phyloP scores from a whole-genome alignment of 805 yeast species.

The Candida glaebosa region DNA sequence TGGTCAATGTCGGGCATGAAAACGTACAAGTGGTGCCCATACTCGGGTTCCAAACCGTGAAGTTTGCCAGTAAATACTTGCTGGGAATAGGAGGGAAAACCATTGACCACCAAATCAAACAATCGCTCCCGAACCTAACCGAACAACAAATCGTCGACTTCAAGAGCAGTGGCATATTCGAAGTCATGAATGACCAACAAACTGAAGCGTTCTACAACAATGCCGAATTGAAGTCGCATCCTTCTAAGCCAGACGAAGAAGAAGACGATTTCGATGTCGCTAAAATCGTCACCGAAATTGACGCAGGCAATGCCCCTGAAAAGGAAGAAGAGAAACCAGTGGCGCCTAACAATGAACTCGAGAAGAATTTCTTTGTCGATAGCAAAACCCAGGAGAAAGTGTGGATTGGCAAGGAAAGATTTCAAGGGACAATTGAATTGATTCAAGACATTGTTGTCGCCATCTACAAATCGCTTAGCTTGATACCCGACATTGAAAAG shows the following conservation, averaged over 20 bases:
- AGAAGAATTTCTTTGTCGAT: slow-evolving; percentile 69
- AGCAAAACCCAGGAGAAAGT: slow-evolving; percentile 48
- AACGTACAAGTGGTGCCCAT: slow-evolving; percentile 78
- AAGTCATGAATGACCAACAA: slow-evolving; percentile 70
- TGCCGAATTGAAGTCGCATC: slow-evolving; percentile 40
- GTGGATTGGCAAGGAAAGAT: slow-evolving; percentile 86
- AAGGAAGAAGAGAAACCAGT: slow-evolving; percentile 33
- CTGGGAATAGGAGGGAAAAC: slow-evolving; percentile 57
- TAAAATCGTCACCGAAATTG: slow-evolving; percentile 67
- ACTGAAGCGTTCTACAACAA: slow-evolving; percentile 56
- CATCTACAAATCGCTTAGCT: slow-evolving; percentile 50
- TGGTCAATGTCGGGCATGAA: slow-evolving; percentile 77
- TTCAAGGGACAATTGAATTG: slow-evolving; percentile 69
- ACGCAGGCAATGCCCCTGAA: slow-evolving; percentile 23
- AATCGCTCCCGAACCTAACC: slow-evolving; percentile 56
- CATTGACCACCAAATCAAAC: slow-evolving; percentile 53
- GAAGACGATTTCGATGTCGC: slow-evolving; percentile 86
- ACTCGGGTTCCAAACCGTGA: slow-evolving; percentile 63
- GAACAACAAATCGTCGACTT: slow-evolving; percentile 64
- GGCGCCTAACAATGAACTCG: slow-evolving; percentile 60
- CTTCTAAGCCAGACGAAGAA: slow-evolving; percentile 23
- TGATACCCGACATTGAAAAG: slow-evolving; percentile 62
- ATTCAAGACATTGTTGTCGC: slow-evolving; percentile 52
- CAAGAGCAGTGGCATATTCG: slow-evolving; percentile 73
- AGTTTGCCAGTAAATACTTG: slow-evolving; percentile 49